Evolutionary conservation across 1,139 yeast species (phyloP), one percentile per base, ranked within the genome.

Genomic region (Kodamaea sp.): DNA sequence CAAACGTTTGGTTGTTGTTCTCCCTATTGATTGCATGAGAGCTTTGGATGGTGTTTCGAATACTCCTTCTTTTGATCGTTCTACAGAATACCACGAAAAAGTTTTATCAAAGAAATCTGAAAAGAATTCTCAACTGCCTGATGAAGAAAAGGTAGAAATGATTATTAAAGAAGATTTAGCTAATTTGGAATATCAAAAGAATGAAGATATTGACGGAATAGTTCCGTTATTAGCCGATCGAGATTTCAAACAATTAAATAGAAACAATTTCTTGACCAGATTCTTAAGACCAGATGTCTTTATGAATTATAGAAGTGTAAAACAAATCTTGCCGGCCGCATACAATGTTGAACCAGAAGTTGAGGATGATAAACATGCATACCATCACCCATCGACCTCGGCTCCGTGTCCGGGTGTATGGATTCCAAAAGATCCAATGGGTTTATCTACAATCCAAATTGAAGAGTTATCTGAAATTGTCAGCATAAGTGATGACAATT

Each of bases 401-500:
- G 82, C 81, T 0, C 63, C 68, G 30, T 75, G 81, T 50, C 95
- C 96, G 5, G 69, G 73, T 23, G 67, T 92, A 15, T 92, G 98
- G 98, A 77, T 92, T 49, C 95, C 97, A 6, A 70, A 71, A 43
- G 98, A 92, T 62, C 80, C 85, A 6, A 76, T 79, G 73, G 97
- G 97, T 0, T 74, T 87, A 55, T 82, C 95, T 3, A 63, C 73
- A 2, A 58, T 55, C 12, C 80, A 85, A 51, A 75, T 84, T 8
- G 73, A 70, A 34, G 66, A 73, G 36, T 68, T 79, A 38, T 53
- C 63, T 26, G 66, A 65, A 3, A 60, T 67, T 28, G 71, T 84
- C 30, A 66, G 70, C 15, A 79, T 84, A 35, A 69, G 78, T 40
- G 94, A 87, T 54, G 79, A 74, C 31, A 82, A 85, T 50, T 78